Evolutionary conservation across 805 yeast species (phyloP), one percentile per base, ranked within the genome.

Genomic region (Pichia exigua): DNA sequence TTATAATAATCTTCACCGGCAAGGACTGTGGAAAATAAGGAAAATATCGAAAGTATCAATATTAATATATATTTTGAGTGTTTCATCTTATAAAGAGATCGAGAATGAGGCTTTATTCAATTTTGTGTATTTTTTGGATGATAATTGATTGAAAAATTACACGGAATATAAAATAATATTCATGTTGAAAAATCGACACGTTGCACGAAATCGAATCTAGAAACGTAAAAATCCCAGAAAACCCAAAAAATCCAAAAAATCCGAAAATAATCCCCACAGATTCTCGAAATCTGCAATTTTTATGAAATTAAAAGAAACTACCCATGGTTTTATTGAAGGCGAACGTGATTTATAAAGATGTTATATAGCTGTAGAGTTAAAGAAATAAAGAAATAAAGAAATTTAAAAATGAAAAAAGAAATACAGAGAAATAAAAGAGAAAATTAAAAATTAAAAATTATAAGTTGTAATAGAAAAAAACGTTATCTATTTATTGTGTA

Each of bases 1-100:
- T 72, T 61, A 55, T 76, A 76, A 53, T 70, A 76, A 54, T 76
- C 79, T 9, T 59, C 65, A 17, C 63, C 73, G 2, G 73, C 73
- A 13, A 66, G 49, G 1, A 61, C 71, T 9, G 47, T 17, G 1
- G 54, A 43, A 3, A 55, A 3, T 2, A 53, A 11, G 8, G 50
- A 13, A 30, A 30, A 30, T 13, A 30, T 44, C 8, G 50, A 46
- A 11, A 42, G 35, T 17, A 52, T 17, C 2, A 55, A 8, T 9
- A 53, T 32, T 12, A 30, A 30, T 12, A 30, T 30, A 30, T 30
- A n/a, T 13, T 12, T 30, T 30, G 35, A 30, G 7, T 30, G 35
- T 30, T 30, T 30, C 35, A 30, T 30, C n/a, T 11, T 12, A 30
- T 13, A 30, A 30, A 5, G n/a, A 28, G 30, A 27, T 11, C 10